These are phyloP conservation scores for Sphaerostilbella broomeana DNA, from an alignment of 2,329 filamentous ascomycete species.

Conservation along the genomic window DNA sequence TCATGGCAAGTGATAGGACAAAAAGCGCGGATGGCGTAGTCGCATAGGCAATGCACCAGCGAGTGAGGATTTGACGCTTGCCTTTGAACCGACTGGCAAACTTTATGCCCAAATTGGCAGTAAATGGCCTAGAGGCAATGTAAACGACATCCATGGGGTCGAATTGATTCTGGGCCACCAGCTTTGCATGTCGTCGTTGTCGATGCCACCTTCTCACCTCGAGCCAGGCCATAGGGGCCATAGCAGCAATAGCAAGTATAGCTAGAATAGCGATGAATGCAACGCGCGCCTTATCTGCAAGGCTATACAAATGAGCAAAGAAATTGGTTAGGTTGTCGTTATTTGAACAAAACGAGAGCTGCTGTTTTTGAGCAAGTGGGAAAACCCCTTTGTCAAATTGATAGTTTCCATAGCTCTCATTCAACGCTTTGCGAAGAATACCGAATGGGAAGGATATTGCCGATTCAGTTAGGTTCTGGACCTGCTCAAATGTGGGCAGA, in stretches of 20 bases:
- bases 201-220: conserved; percentile 72
- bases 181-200: conserved; percentile 61
- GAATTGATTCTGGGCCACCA: conserved; percentile 59
- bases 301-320: conserved; percentile 64
- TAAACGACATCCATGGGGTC: conserved; percentile 87
- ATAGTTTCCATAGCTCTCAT: conserved; percentile 64
- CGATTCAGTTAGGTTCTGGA: conserved; percentile 72
- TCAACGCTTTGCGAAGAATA: conserved; percentile 66
- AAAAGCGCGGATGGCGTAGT: conserved; percentile 82
- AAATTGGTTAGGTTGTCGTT: conserved; percentile 77
- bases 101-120: conserved; percentile 65
- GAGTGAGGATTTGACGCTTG: conserved; percentile 62
- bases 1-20: conserved; percentile 72
- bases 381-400: conserved; percentile 72
- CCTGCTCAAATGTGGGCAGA: conserved; percentile 75
- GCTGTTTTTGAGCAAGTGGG: conserved; percentile 75
- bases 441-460: conserved; percentile 76
- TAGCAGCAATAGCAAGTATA: conserved; percentile 63
- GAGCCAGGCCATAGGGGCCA: conserved; percentile 70
- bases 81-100: conserved; percentile 58
- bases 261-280: conserved; percentile 71
- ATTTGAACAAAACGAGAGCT: conserved; percentile 80
- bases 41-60: conserved; percentile 83
- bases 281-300: conserved; percentile 63
- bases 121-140: conserved; percentile 74